phyloP scores from a whole-genome alignment of 176 grass and related monocot species.

The Lolium multiflorum region DNA sequence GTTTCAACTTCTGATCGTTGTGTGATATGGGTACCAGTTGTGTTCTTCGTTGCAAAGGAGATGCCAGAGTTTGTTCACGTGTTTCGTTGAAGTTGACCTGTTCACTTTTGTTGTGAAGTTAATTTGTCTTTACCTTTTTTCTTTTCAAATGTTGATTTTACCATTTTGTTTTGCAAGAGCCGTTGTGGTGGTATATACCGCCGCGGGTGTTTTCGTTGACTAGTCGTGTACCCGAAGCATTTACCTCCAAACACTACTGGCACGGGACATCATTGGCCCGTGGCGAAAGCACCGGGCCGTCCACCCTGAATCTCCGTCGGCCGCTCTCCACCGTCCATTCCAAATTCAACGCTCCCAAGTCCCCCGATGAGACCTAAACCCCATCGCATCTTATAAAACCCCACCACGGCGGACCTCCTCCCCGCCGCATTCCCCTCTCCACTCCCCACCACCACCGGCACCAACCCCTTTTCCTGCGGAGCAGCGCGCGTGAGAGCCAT shows the following conservation, averaged over 20 bases:
- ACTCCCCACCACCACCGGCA: not conserved
- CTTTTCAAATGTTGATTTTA: too few relatives aligned
- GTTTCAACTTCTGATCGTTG: too few relatives aligned
- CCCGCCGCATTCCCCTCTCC: not conserved
- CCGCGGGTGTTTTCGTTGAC: too few relatives aligned
- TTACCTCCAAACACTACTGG: not conserved
- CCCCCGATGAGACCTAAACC: slow-evolving; percentile 31
- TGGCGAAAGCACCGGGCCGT: slow-evolving; percentile 35
- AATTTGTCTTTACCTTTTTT: too few relatives aligned
- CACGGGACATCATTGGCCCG: not conserved
- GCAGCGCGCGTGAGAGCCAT: slow-evolving; percentile 40
- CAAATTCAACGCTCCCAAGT: slow-evolving; percentile 50
- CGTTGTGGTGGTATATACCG: too few relatives aligned
- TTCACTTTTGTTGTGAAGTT: too few relatives aligned
- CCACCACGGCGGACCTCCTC: not conserved
- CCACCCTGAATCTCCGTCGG: not conserved
- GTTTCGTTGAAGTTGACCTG: too few relatives aligned
- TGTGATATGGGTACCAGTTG: too few relatives aligned
- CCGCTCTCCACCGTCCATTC: slow-evolving; percentile 24
- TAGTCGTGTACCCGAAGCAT: slow-evolving; percentile 2
- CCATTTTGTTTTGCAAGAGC: too few relatives aligned
- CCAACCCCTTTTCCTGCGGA: slow-evolving; percentile 21
- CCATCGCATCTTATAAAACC: slow-evolving; percentile 48
- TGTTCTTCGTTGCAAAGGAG: too few relatives aligned
- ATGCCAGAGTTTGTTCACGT: too few relatives aligned